Conservation (phyloP, 2,329 filamentous ascomycete genomes). For the Ophiognomonia clavigignenti-juglandacearum region DNA sequence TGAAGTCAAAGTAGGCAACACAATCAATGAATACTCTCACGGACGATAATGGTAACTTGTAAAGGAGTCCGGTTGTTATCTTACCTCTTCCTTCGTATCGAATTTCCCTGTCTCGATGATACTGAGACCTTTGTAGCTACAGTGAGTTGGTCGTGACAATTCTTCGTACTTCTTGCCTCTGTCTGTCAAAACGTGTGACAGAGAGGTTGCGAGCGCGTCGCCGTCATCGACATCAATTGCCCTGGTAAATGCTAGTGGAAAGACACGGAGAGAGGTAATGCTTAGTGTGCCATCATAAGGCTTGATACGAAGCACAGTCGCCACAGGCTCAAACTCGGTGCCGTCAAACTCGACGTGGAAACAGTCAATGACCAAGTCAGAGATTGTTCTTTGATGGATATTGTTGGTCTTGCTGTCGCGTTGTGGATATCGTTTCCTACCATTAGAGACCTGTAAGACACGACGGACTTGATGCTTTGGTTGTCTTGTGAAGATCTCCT, state of each 20-base stretch:
- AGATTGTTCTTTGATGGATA: neutral
- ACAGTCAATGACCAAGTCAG: neutral
- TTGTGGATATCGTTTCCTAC: neutral
- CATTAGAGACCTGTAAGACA: neutral
- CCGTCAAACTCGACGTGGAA: neutral
- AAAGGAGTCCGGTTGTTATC: too few species aligned
- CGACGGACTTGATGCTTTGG: neutral
- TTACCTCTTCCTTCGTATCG: neutral
- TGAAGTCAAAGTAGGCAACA: too few species aligned
- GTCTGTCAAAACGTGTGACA: neutral
- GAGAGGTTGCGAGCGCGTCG: neutral
- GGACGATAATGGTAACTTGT: too few species aligned
- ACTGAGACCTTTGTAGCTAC: neutral
- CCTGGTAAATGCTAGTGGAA: neutral
- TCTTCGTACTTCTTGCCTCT: neutral
- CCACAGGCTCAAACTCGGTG: neutral
- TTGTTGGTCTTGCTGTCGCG: neutral
- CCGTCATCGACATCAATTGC: neutral
- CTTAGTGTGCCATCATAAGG: neutral
- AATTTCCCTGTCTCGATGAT: neutral
- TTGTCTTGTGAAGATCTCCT: neutral
- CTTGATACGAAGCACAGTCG: neutral
- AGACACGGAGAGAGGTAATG: neutral
- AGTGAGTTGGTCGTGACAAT: neutral
- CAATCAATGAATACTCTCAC: too few species aligned